Conservation (phyloP, 2,329 filamentous ascomycete species). For the Orbilia ellipsospora region DNA sequence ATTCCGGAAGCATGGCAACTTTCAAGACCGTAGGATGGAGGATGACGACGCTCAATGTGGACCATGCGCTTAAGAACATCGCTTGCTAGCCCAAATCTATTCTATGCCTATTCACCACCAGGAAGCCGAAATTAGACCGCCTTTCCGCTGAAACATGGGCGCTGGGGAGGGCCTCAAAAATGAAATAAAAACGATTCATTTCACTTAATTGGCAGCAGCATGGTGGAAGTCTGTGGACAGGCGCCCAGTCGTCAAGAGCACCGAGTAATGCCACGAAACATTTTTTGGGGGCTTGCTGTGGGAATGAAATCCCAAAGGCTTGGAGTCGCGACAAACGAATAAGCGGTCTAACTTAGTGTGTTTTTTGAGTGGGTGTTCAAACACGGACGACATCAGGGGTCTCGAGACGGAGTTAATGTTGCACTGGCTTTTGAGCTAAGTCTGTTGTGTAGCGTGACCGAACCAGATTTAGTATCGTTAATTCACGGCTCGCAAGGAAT, state of each 20-base stretch:
- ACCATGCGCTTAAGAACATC: conserved; percentile 52
- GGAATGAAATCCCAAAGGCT: conserved; percentile 22
- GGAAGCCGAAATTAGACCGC: conserved; percentile 50
- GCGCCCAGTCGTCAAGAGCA: conserved; percentile 9
- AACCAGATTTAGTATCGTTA: conserved; percentile 22
- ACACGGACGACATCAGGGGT: conserved; percentile 40
- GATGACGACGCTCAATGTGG: conserved; percentile 38
- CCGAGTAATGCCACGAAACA: conserved; percentile 1
- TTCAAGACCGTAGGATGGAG: conserved; percentile 24
- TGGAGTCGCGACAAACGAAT: conserved; percentile 55
- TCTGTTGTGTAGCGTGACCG: neutral
- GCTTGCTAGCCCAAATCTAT: conserved; percentile 29
- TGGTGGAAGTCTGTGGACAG: conserved; percentile 12
- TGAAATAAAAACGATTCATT: too few relatives aligned
- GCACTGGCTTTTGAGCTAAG: neutral
- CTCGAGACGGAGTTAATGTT: neutral
- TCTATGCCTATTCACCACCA: conserved; percentile 30
- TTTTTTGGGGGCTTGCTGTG: neutral
- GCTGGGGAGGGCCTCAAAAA: too few relatives aligned
- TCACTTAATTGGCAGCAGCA: too few relatives aligned
- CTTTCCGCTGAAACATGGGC: conserved; percentile 49
- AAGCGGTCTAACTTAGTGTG: conserved; percentile 41
- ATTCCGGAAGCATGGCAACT: conserved; percentile 38
- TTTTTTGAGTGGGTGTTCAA: conserved; percentile 31
- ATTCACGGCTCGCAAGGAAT: conserved; percentile 55